Conservation (phyloP, 2,329 filamentous ascomycete genomes). For the Aaosphaeria arxii region DNA sequence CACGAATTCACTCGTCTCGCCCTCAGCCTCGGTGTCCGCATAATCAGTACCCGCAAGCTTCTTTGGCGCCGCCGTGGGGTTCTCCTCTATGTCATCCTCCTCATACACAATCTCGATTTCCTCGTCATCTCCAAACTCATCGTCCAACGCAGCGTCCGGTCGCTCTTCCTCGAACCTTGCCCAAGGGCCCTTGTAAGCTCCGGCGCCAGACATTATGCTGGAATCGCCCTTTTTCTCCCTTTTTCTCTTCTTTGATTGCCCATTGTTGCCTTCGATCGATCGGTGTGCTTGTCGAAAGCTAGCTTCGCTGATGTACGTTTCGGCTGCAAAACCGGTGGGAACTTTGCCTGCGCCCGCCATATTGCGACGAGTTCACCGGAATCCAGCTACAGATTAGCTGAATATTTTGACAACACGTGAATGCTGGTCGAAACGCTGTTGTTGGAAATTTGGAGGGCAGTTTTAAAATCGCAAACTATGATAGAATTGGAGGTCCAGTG, state of each 20-base stretch:
- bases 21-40: conserved; percentile 42
- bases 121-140: conserved; percentile 63
- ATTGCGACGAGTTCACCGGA: conserved; percentile 17
- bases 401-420: too few species aligned
- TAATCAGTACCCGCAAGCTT: conserved; percentile 57
- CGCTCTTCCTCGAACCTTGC: conserved; percentile 76
- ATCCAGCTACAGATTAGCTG: conserved; percentile 7
- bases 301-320: conserved; percentile 85
- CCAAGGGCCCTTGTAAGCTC: conserved; percentile 93
- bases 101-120: conserved; percentile 72
- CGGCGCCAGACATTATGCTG: conserved; percentile 78
- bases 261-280: conserved; percentile 63
- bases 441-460: too few species aligned
- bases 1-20: conserved; percentile 84
- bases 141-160: conserved; percentile 62
- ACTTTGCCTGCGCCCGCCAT: conserved; percentile 39
- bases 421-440: too few species aligned
- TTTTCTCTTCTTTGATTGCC: conserved; percentile 69
- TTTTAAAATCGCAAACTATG: too few species aligned
- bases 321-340: conserved; percentile 78
- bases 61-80: conserved; percentile 58
- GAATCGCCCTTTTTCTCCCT: conserved; percentile 84
- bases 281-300: conserved; percentile 87
- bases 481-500: too few species aligned
- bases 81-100: conserved; percentile 65